These are phyloP conservation scores for Aureobasidium musti DNA, from an alignment of 2,329 filamentous ascomycete species.

Conservation along the genomic window DNA sequence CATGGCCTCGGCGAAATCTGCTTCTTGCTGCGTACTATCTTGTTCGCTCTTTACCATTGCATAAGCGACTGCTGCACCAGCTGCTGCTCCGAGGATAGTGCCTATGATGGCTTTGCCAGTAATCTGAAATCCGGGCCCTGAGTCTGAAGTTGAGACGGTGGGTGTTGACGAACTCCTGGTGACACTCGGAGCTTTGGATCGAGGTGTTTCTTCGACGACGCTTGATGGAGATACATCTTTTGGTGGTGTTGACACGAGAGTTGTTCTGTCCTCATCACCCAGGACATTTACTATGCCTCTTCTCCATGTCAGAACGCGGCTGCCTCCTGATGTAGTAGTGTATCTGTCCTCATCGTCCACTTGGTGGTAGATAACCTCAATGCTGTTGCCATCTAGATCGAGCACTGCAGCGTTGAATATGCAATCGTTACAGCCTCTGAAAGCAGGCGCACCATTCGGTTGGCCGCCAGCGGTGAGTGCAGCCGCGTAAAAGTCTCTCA, in stretches of 20 bases:
- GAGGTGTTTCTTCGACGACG: background rate
- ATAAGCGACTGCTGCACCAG: conserved; percentile 75
- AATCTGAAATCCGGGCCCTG: conserved; percentile 10
- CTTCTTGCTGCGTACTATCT: conserved; percentile 50
- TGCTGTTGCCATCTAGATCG: conserved; percentile 80
- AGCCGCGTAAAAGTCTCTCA: conserved; percentile 70
- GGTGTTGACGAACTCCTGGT: conserved; percentile 11
- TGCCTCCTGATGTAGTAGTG: conserved; percentile 36
- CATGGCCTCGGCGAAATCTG: conserved; percentile 42
- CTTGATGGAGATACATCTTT: conserved; percentile 7
- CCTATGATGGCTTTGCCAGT: conserved; percentile 55
- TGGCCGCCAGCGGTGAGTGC: conserved; percentile 66
- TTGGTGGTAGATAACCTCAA: conserved; percentile 70
- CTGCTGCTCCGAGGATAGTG: conserved; percentile 75
- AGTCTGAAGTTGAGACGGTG: background rate
- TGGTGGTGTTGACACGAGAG: conserved; percentile 11
- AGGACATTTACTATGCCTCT: conserved; percentile 34
- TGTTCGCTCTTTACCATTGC: conserved; percentile 65
- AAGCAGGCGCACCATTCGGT: conserved; percentile 59
- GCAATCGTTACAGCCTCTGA: conserved; percentile 56
- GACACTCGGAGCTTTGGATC: background rate
- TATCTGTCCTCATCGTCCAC: conserved; percentile 42
- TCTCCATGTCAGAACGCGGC: conserved; percentile 52
- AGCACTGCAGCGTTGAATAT: conserved; percentile 66
- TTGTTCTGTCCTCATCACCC: conserved; percentile 38